These are phyloP conservation scores for Fallopia convolvulus DNA, from an alignment of 148 eudicot genomes.

Conservation along the genomic window DNA sequence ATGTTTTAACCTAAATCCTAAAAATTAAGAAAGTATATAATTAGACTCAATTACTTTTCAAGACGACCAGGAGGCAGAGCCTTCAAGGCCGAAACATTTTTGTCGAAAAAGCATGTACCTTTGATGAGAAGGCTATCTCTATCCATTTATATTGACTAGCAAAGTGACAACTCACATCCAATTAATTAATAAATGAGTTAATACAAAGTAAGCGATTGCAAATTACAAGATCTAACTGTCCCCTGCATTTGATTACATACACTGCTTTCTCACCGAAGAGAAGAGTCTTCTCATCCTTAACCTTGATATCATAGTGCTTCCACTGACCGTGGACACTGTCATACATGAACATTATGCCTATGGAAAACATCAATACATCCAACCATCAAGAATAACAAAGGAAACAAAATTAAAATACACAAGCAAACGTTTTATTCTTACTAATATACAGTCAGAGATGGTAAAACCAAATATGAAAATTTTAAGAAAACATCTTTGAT, in stretches of 20 bases:
- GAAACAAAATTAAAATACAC: neutral
- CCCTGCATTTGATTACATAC: slow-evolving; percentile 61
- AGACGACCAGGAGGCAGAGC: too few relatives aligned
- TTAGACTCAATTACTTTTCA: too few relatives aligned
- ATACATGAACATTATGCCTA: slow-evolving; percentile 86
- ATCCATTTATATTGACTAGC: too few relatives aligned
- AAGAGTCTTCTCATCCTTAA: slow-evolving; percentile 74
- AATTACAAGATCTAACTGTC: neutral
- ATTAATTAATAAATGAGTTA: neutral
- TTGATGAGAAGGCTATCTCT: too few relatives aligned
- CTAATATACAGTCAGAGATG: neutral
- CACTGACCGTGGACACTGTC: slow-evolving; percentile 81
- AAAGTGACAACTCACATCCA: neutral
- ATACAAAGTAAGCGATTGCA: neutral
- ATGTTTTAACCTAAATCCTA: too few relatives aligned
- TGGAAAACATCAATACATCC: slow-evolving; percentile 1
- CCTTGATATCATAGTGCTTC: slow-evolving; percentile 75
- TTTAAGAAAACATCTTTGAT: neutral
- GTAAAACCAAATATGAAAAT: neutral
- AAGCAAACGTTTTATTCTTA: neutral
- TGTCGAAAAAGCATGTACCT: too few relatives aligned
- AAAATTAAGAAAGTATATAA: too few relatives aligned
- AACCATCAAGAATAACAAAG: neutral
- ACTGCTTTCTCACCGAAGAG: slow-evolving; percentile 74
- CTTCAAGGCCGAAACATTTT: too few relatives aligned